Evolutionary conservation across 805 yeast genomes (phyloP).

Genomic region (Metschnikowia vanudenii): DNA sequence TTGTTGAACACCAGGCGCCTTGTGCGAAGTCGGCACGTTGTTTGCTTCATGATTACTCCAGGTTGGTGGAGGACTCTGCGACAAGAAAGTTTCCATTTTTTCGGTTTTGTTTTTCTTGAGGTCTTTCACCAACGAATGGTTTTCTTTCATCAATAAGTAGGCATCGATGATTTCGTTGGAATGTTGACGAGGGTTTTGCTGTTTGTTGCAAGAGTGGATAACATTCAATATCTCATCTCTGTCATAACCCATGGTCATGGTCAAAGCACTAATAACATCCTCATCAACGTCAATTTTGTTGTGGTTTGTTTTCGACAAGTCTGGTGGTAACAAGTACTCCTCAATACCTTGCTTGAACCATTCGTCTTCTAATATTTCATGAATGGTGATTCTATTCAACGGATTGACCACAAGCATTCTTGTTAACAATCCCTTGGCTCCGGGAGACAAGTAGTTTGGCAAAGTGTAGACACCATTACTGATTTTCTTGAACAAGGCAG

Average conservation of each 20-base stretch:
- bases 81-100: slow-evolving; percentile 56
- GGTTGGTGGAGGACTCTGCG: slow-evolving; percentile 60
- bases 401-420: slow-evolving; percentile 95
- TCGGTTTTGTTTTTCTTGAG: slow-evolving; percentile 53
- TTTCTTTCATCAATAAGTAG: slow-evolving; percentile 77
- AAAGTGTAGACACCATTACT: slow-evolving; percentile 89
- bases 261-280: slow-evolving; percentile 69
- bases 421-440: slow-evolving; percentile 79
- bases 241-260: slow-evolving; percentile 86
- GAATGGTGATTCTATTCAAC: slow-evolving; percentile 86
- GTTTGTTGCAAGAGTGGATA: slow-evolving; percentile 49
- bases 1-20: slow-evolving; percentile 45
- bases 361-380: slow-evolving; percentile 88
- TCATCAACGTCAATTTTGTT: slow-evolving; percentile 61
- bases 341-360: slow-evolving; percentile 87
- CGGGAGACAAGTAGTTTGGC: slow-evolving; percentile 81
- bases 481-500: slow-evolving; percentile 88
- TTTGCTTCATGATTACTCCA: slow-evolving; percentile 25
- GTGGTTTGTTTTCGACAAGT: slow-evolving; percentile 35
- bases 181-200: slow-evolving; percentile 31
- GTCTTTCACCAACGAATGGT: slow-evolving; percentile 66
- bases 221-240: slow-evolving; percentile 79
- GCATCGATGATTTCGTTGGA: slow-evolving; percentile 81
- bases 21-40: slow-evolving; percentile 24
- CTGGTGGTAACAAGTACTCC: slow-evolving; percentile 70